phyloP scores from a whole-genome alignment of 1,139 yeast genomes.

The Pichia sp. region DNA sequence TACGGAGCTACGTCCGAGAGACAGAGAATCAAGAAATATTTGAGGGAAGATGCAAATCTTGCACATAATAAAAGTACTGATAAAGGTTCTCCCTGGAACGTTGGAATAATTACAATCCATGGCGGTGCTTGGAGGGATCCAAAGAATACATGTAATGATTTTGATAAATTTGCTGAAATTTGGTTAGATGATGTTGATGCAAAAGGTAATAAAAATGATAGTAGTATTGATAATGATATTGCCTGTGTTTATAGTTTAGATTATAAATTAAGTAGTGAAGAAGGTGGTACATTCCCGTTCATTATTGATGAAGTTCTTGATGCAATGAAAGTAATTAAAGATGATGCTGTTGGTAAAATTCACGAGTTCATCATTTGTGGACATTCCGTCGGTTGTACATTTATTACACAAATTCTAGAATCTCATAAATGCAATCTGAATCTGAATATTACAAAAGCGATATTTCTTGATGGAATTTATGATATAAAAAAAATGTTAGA shows the following conservation, averaged over 20 bases:
- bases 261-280: constrained; percentile 60
- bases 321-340: constrained; percentile 36
- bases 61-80: neutral
- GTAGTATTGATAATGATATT: neutral
- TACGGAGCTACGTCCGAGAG: neutral
- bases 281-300: constrained; percentile 44
- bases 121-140: constrained; percentile 92
- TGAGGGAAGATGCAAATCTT: neutral
- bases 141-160: constrained; percentile 52
- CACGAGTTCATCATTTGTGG: constrained; percentile 44
- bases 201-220: too few species aligned
- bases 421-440: constrained; percentile 9
- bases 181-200: constrained; percentile 10
- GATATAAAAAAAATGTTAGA: constrained; percentile 35
- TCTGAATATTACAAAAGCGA: constrained; percentile 22
- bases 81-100: neutral
- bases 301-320: constrained; percentile 52
- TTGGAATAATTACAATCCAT: constrained; percentile 49
- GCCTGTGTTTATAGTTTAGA: constrained; percentile 41
- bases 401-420: constrained; percentile 51
- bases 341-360: constrained; percentile 2
- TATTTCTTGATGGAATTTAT: constrained; percentile 49
- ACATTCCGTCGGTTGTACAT: constrained; percentile 79
- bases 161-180: constrained; percentile 33
- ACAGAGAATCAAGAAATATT: neutral